Evolutionary conservation across 768 basidiomycete species (phyloP).

Genomic region (Wakefieldia striispora): DNA sequence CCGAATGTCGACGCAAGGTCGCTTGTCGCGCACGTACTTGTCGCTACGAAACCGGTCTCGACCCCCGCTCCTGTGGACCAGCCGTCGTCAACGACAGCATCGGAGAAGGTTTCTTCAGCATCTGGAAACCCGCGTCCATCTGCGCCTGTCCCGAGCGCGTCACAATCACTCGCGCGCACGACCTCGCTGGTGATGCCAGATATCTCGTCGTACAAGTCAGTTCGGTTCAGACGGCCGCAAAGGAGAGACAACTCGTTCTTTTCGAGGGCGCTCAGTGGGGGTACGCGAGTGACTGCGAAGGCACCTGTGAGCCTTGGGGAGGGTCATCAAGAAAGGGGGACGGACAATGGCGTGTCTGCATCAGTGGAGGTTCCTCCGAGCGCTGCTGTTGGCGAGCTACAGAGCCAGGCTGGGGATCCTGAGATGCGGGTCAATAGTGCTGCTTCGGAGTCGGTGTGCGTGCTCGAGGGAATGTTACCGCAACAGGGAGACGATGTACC

Average conservation of each 20-base stretch:
- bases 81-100: neutral
- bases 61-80: neutral
- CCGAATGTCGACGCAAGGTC: neutral
- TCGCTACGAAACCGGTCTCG: neutral
- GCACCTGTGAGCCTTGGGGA: neutral
- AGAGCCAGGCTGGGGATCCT: neutral
- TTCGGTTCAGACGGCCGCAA: conserved; percentile 21
- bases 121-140: neutral
- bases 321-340: neutral
- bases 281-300: neutral
- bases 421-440: conserved; percentile 6
- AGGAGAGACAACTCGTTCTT: conserved; percentile 22
- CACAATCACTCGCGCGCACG: neutral
- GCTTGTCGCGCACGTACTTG: neutral
- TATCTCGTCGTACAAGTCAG: conserved; percentile 20
- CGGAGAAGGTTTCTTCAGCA: neutral
- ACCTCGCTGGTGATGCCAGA: conserved; percentile 20
- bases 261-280: conserved; percentile 19
- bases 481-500: neutral
- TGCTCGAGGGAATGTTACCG: neutral
- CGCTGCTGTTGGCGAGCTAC: neutral
- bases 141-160: neutral
- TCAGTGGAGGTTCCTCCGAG: neutral
- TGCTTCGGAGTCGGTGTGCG: neutral
- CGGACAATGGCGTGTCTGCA: neutral